A percentile compares a stretch with the other conserved stretches of the same genome.
Evolutionary conservation across 345 rosid species (phyloP).

Genomic region (Lepidium aucheri): DNA sequence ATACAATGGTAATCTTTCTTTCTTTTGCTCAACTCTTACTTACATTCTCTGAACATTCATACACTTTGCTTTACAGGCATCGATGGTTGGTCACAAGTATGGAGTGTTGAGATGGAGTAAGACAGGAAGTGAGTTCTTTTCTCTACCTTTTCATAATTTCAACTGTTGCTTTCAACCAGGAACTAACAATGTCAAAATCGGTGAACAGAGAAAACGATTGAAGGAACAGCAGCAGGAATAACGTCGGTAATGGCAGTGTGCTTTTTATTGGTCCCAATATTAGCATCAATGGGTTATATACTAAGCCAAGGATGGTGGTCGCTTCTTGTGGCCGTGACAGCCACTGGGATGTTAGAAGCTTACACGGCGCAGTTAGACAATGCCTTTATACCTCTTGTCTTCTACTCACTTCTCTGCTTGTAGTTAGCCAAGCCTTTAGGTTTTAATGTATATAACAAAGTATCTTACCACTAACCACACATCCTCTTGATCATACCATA

Average conservation of each 20-base stretch:
- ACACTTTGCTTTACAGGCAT: slow-evolving; percentile 47
- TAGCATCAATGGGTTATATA: slow-evolving; percentile 84
- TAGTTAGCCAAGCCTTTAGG: slow-evolving; percentile 14
- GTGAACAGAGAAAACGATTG: slow-evolving; percentile 79
- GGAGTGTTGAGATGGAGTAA: slow-evolving; percentile 96
- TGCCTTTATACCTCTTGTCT: slow-evolving; percentile 89
- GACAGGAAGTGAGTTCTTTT: slow-evolving; percentile 56
- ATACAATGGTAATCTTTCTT: slow-evolving; percentile 68
- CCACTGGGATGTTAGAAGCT: slow-evolving; percentile 88
- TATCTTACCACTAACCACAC: slow-evolving; percentile 5
- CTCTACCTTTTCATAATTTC: neutral
- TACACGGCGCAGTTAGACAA: slow-evolving; percentile 91
- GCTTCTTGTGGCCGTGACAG: slow-evolving; percentile 60
- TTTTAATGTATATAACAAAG: slow-evolving; percentile 13
- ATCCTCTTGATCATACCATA: neutral
- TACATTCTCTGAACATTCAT: neutral
- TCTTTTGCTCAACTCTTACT: neutral
- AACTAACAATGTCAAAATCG: neutral
- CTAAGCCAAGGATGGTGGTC: slow-evolving; percentile 85
- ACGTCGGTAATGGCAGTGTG: slow-evolving; percentile 77
- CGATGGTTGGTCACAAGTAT: slow-evolving; percentile 92
- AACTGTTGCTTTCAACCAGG: neutral
- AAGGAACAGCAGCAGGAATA: slow-evolving; percentile 98
- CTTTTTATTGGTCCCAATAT: slow-evolving; percentile 63
- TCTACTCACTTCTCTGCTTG: slow-evolving; percentile 88